Percentiles rank a stretch among this genome's conserved stretches.
phyloP scores from a whole-genome alignment of 257 asterid genomes.

The Capsicum baccatum region DNA sequence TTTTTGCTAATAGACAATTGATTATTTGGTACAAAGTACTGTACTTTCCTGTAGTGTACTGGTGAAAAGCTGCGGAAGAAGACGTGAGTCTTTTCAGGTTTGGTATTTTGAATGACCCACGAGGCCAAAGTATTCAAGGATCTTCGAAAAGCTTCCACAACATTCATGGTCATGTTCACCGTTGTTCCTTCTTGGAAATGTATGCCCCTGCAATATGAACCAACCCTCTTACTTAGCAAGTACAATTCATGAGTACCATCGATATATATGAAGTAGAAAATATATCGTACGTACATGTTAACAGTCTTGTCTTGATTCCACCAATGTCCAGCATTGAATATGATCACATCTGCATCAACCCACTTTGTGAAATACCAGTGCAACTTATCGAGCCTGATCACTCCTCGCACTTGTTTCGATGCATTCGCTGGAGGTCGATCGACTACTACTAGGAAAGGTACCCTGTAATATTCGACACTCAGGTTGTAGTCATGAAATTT shows the following conservation, averaged over 20 bases:
- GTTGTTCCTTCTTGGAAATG: conserved; percentile 71
- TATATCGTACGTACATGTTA: conserved; percentile 47
- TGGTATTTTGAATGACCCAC: conserved; percentile 54
- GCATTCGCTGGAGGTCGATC: conserved; percentile 64
- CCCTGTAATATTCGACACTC: conserved; percentile 80
- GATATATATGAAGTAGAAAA: no score
- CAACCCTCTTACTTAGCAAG: neutral
- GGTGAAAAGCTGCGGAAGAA: conserved; percentile 90
- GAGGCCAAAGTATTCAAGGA: conserved; percentile 61
- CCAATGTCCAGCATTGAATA: conserved; percentile 94
- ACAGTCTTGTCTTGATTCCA: conserved; percentile 84
- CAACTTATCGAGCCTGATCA: conserved; percentile 65
- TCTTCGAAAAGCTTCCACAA: conserved; percentile 70
- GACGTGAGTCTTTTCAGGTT: conserved; percentile 49
- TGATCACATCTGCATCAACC: conserved; percentile 70
- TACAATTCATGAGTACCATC: no score
- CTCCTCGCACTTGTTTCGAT: conserved; percentile 63
- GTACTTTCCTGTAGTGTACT: conserved; percentile 67
- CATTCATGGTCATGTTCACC: conserved; percentile 81
- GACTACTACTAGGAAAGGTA: conserved; percentile 68
- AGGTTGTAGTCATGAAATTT: conserved; percentile 76
- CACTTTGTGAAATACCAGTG: conserved; percentile 77
- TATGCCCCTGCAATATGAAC: conserved; percentile 60
- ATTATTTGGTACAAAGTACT: neutral
- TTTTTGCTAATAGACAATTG: neutral